These are phyloP conservation scores for Austroboletus eburneus DNA, from an alignment of 768 basidiomycete species.

Conservation along the genomic window DNA sequence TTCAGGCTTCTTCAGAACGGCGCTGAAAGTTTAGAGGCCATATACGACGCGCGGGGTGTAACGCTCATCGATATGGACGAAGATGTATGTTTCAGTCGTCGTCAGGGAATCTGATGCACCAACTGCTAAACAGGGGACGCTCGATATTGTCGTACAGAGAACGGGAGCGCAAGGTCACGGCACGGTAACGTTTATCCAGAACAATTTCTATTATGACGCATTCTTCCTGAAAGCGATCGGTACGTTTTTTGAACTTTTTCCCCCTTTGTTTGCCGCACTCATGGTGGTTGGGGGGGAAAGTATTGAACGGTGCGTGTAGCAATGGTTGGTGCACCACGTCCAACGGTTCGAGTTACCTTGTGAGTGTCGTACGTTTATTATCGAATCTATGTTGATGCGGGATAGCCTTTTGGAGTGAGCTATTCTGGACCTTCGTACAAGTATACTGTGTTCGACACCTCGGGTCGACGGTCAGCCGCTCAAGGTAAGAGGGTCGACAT, in stretches of 20 bases:
- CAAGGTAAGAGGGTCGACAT: conserved; percentile 53
- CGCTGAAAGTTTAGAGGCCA: conserved; percentile 52
- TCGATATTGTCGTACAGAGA: conserved; percentile 91
- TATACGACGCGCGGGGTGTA: conserved; percentile 76
- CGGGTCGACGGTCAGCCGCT: conserved; percentile 82
- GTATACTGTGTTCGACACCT: conserved; percentile 92
- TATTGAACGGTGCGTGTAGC: conserved; percentile 89
- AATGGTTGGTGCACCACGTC: conserved; percentile 70
- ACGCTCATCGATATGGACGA: conserved; percentile 93
- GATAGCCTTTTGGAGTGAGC: conserved; percentile 87
- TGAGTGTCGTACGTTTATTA: conserved; percentile 36
- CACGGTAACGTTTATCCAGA: conserved; percentile 79
- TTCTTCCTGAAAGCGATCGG: conserved; percentile 98
- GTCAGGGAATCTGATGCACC: background rate
- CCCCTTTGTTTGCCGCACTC: background rate
- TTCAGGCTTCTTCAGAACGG: conserved; percentile 57
- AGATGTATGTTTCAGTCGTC: conserved; percentile 55
- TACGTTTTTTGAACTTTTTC: conserved; percentile 39
- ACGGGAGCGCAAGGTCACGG: conserved; percentile 63
- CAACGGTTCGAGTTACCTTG: conserved; percentile 70
- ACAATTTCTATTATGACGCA: conserved; percentile 97
- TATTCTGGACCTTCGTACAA: conserved; percentile 96
- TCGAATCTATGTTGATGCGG: conserved; percentile 4
- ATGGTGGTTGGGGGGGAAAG: conserved; percentile 35
- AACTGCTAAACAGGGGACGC: conserved; percentile 58